Conservation (phyloP, 768 basidiomycete species). For the Russula abietina region DNA sequence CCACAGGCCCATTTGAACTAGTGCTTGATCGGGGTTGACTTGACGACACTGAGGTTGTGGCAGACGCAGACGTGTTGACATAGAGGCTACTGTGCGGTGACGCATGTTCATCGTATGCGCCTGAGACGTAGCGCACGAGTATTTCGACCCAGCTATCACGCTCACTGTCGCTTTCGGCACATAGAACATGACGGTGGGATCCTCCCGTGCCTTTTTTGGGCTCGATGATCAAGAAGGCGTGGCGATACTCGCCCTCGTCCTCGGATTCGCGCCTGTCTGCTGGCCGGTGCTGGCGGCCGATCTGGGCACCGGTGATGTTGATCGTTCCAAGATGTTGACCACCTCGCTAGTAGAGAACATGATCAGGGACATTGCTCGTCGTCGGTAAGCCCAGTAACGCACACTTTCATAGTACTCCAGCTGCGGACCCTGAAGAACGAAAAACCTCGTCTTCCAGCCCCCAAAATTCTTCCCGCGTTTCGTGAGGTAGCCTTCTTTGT, state of each 20-base stretch:
- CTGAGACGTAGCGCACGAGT: conserved; percentile 82
- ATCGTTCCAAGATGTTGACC: conserved; percentile 91
- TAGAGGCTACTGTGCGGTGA: conserved; percentile 20
- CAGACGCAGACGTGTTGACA: conserved; percentile 24
- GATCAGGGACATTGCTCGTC: conserved; percentile 3
- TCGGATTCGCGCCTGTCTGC: conserved; percentile 48
- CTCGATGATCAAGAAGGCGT: conserved; percentile 96
- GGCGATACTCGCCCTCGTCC: conserved; percentile 91
- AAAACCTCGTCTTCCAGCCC: conserved; percentile 95
- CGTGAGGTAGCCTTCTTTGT: conserved; percentile 94
- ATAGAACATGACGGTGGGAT: conserved; percentile 82
- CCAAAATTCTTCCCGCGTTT: conserved; percentile 98
- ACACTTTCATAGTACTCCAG: conserved; percentile 96
- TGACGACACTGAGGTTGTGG: conserved; percentile 27
- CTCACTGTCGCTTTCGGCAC: conserved; percentile 92
- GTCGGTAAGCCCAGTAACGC: conserved; percentile 35
- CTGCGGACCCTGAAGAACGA: conserved; percentile 84
- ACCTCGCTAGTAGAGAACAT: conserved; percentile 53
- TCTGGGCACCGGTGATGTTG: conserved; percentile 84
- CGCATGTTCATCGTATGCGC: conserved; percentile 59
- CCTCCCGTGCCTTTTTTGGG: conserved; percentile 67
- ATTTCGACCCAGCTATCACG: conserved; percentile 94
- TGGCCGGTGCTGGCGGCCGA: conserved; percentile 84
- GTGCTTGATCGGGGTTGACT: conserved; percentile 54
- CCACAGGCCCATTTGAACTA: conserved; percentile 42